A percentile compares a stretch with the other conserved stretches of the same genome.
phyloP scores from a whole-genome alignment of 2,329 filamentous ascomycete genomes.

The Mollisiaceae sp. region DNA sequence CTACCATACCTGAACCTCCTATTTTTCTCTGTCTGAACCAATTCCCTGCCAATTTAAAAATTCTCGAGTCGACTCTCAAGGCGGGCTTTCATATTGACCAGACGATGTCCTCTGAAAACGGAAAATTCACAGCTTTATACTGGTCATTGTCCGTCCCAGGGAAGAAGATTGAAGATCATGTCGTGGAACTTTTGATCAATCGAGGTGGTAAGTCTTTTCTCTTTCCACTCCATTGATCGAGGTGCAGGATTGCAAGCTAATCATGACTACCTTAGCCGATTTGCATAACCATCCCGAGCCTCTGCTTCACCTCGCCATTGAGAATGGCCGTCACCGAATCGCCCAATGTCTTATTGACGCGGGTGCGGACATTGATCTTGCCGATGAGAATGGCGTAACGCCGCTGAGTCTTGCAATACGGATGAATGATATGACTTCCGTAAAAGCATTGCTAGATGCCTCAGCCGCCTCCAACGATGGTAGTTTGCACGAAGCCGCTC shows the following conservation, averaged over 20 bases:
- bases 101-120: conserved; percentile 44
- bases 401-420: conserved; percentile 21
- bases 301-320: conserved; percentile 29
- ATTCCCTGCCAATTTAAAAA: conserved; percentile 58
- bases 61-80: conserved; percentile 59
- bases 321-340: conserved; percentile 15
- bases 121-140: conserved; percentile 53
- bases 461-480: conserved; percentile 70
- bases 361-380: conserved; percentile 25
- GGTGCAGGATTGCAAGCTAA: background rate
- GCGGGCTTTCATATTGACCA: conserved; percentile 67
- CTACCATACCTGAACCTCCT: conserved; percentile 50
- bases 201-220: conserved; percentile 42
- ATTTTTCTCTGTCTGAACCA: conserved; percentile 58
- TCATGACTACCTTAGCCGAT: conserved; percentile 45
- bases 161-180: conserved; percentile 62
- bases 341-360: conserved; percentile 22
- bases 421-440: conserved; percentile 61
- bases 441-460: conserved; percentile 58
- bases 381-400: conserved; percentile 16
- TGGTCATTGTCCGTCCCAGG: conserved; percentile 67
- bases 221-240: too few species aligned
- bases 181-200: conserved; percentile 63
- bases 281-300: conserved; percentile 26
- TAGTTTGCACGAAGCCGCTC: conserved; percentile 68